Conservation (phyloP, 192 early-diverging fungal species). For the Ambispora gerdemannii region DNA sequence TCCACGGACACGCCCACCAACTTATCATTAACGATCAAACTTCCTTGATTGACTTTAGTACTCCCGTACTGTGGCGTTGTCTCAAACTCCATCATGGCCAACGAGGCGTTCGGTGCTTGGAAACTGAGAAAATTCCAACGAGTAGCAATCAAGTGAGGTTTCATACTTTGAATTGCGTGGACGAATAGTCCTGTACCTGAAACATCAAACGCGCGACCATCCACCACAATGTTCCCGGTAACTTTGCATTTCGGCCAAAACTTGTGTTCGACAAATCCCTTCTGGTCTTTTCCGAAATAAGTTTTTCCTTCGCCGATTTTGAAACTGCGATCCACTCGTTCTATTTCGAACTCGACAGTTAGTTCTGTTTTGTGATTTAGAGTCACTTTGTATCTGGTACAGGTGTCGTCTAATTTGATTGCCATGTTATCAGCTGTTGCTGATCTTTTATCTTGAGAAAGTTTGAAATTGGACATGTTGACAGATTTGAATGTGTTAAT, state of each 20-base stretch:
- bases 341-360: constrained; percentile 66
- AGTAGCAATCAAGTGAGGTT: constrained; percentile 77
- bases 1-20: constrained; percentile 73
- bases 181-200: constrained; percentile 75
- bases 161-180: constrained; percentile 82
- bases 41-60: constrained; percentile 69
- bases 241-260: constrained; percentile 81
- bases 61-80: constrained; percentile 70
- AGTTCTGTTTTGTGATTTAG: constrained; percentile 62
- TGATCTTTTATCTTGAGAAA: constrained; percentile 70
- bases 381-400: constrained; percentile 49
- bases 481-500: constrained; percentile 73
- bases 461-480: constrained; percentile 68
- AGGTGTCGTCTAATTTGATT: constrained; percentile 50
- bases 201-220: constrained; percentile 63
- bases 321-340: constrained; percentile 63
- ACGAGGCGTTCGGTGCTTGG: constrained; percentile 57
- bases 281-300: constrained; percentile 60
- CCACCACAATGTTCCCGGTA: constrained; percentile 67
- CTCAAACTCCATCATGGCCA: constrained; percentile 73
- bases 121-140: constrained; percentile 88
- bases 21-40: constrained; percentile 63
- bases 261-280: constrained; percentile 68
- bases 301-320: constrained; percentile 83
- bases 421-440: constrained; percentile 72